phyloP scores from a whole-genome alignment of 768 basidiomycete genomes.

The Hirschioporus abietinus region DNA sequence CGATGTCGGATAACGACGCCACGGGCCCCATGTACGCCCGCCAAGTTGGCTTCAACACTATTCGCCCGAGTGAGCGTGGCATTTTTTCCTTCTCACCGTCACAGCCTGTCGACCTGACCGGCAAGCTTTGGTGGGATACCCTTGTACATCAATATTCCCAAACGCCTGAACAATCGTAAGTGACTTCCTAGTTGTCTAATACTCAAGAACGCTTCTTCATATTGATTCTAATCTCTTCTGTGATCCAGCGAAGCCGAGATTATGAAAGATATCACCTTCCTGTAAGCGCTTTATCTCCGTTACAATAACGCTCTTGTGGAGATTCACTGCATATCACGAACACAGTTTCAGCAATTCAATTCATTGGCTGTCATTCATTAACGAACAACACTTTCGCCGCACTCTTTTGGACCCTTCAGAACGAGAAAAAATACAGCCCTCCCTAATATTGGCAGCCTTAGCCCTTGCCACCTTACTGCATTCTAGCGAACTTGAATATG shows the following conservation, averaged over 20 bases:
- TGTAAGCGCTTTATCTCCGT: conserved; percentile 35
- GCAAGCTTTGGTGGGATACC: conserved; percentile 43
- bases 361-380: conserved; percentile 67
- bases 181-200: conserved; percentile 6
- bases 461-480: conserved; percentile 70
- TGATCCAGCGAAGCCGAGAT: conserved; percentile 39
- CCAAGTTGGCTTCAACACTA: background rate
- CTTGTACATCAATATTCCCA: conserved; percentile 38
- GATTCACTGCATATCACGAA: background rate
- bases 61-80: conserved; percentile 1
- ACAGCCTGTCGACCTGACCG: conserved; percentile 8
- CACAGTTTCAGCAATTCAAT: conserved; percentile 59
- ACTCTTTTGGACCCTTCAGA: conserved; percentile 47
- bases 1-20: conserved; percentile 2
- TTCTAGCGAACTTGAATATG: conserved; percentile 61
- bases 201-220: background rate
- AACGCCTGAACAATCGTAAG: conserved; percentile 40
- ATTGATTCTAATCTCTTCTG: background rate
- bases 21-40: background rate
- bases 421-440: conserved; percentile 58
- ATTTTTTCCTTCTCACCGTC: conserved; percentile 1
- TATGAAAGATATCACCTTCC: conserved; percentile 39
- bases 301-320: conserved; percentile 9
- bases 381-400: conserved; percentile 48
- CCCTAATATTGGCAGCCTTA: conserved; percentile 61